phyloP scores from a whole-genome alignment of 805 yeast genomes.

The Wickerhamomyces pijperi region DNA sequence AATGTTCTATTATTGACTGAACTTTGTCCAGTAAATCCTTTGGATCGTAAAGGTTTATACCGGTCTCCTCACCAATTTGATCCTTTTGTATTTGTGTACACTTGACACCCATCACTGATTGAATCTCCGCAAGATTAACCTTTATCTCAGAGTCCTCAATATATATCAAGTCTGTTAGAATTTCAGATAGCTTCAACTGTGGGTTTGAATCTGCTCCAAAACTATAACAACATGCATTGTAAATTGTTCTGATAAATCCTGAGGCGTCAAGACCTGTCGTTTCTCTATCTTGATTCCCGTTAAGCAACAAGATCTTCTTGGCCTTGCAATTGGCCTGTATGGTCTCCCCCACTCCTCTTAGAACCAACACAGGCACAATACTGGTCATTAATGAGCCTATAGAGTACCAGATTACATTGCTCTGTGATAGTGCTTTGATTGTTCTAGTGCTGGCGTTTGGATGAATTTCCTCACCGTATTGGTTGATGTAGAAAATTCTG shows the following conservation, averaged over 20 bases:
- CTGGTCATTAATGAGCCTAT: conserved; percentile 89
- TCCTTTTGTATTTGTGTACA: conserved; percentile 30
- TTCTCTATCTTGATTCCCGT: conserved; percentile 73
- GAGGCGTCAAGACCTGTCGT: conserved; percentile 55
- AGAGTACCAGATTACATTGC: conserved; percentile 57
- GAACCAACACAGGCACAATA: conserved; percentile 63
- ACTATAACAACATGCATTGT: conserved; percentile 46
- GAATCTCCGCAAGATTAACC: conserved; percentile 33
- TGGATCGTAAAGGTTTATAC: not conserved
- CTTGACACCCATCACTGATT: conserved; percentile 30
- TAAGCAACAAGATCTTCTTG: conserved; percentile 52
- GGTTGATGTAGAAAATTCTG: conserved; percentile 69
- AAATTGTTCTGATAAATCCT: conserved; percentile 46
- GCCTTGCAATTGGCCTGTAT: conserved; percentile 24
- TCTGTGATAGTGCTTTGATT: conserved; percentile 31
- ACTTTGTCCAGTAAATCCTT: not conserved
- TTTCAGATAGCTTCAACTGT: conserved; percentile 27
- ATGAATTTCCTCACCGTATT: conserved; percentile 77
- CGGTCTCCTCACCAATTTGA: conserved; percentile 7
- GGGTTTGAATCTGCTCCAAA: conserved; percentile 4
- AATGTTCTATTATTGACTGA: not conserved
- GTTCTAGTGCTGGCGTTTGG: conserved; percentile 65
- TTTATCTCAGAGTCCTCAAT: conserved; percentile 37
- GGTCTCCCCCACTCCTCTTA: conserved; percentile 64
- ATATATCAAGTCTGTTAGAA: conserved; percentile 56